phyloP scores from a whole-genome alignment of 768 basidiomycete species.

The Dictyophora rubrovolvata region DNA sequence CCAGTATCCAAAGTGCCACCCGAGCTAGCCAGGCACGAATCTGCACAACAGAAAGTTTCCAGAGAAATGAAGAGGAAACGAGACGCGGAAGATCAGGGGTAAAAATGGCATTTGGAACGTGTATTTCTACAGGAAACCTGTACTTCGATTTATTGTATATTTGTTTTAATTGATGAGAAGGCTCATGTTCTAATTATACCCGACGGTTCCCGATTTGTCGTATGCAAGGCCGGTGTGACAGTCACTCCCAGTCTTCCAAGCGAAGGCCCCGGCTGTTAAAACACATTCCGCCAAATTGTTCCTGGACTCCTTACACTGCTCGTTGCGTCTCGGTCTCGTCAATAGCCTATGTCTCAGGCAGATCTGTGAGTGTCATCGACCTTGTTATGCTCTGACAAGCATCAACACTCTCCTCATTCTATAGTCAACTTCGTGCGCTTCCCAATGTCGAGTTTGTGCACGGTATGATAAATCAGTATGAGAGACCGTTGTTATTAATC shows the following conservation, averaged over 20 bases:
- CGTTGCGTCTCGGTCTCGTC: background rate
- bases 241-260: too few relatives aligned
- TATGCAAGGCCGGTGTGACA: background rate
- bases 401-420: background rate
- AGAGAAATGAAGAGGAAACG: conserved; percentile 93
- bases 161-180: background rate
- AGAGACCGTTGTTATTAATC: conserved; percentile 12
- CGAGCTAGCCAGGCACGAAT: conserved; percentile 85
- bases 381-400: background rate
- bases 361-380: conserved; percentile 29
- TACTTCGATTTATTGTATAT: background rate
- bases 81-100: conserved; percentile 68
- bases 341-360: conserved; percentile 30
- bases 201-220: background rate
- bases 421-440: conserved; percentile 72
- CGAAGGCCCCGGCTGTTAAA: too few relatives aligned
- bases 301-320: background rate
- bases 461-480: conserved; percentile 33
- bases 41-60: conserved; percentile 84
- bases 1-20: conserved; percentile 82
- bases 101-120: conserved; percentile 4
- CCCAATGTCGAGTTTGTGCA: conserved; percentile 86
- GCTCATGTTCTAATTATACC: background rate
- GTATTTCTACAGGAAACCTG: background rate
- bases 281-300: too few relatives aligned